Percentiles rank a stretch among this genome's conserved stretches.
Evolutionary conservation across 1,284 basidiomycete species (phyloP).

Genomic region (Pyrrhoderma lamaoense): DNA sequence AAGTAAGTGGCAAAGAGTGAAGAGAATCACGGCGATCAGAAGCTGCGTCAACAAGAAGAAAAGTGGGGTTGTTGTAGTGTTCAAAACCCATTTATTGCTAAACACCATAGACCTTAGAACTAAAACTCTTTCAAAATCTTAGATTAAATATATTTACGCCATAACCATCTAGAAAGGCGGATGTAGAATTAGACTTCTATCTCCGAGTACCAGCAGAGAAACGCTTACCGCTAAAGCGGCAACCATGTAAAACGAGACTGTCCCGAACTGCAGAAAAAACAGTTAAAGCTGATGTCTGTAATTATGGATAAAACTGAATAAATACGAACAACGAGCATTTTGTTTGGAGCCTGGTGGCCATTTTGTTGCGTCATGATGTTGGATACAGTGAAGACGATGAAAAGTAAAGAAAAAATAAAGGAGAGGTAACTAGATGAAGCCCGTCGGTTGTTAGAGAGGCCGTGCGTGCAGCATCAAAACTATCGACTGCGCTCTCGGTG

Average conservation of each 20-base stretch:
- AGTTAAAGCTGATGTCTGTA: slow-evolving; percentile 14
- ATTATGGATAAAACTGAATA: slow-evolving; percentile 1
- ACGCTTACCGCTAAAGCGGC: slow-evolving; percentile 69
- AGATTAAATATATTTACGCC: slow-evolving; percentile 45
- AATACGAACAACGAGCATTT: slow-evolving; percentile 21
- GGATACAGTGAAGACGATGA: no score
- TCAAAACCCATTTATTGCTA: slow-evolving; percentile 79
- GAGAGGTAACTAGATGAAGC: not conserved
- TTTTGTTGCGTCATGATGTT: slow-evolving; percentile 20
- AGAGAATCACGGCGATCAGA: slow-evolving; percentile 68
- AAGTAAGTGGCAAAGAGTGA: slow-evolving; percentile 53
- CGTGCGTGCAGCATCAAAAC: no score
- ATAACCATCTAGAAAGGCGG: slow-evolving; percentile 63
- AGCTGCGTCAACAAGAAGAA: slow-evolving; percentile 85
- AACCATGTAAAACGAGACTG: slow-evolving; percentile 73
- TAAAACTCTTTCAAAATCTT: slow-evolving; percentile 16
- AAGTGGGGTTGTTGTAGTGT: slow-evolving; percentile 59
- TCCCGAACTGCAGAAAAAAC: slow-evolving; percentile 39
- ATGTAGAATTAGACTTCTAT: slow-evolving; percentile 16
- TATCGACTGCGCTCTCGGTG: not conserved
- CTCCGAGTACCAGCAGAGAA: slow-evolving; percentile 1
- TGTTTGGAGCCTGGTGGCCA: slow-evolving; percentile 18
- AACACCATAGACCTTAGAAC: slow-evolving; percentile 15
- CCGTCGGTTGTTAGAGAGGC: not conserved
- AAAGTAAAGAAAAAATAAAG: not conserved